Evolutionary conservation across 2,329 filamentous ascomycete species (phyloP).

Genomic region (Meredithiella fracta): DNA sequence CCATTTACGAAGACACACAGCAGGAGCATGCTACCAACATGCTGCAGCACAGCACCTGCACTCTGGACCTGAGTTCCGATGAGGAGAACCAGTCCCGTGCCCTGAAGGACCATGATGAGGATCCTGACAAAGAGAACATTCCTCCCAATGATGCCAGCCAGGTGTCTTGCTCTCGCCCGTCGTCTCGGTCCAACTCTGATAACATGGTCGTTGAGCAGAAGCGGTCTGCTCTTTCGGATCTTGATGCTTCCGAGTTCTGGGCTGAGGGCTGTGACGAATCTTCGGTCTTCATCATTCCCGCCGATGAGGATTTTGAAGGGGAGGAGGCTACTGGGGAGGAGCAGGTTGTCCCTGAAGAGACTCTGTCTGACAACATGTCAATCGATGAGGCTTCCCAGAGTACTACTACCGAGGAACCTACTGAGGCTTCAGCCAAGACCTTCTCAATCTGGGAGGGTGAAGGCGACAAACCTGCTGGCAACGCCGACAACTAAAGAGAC

Average conservation of each 20-base stretch:
- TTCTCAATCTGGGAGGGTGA: conserved; percentile 58
- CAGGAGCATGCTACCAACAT: conserved; percentile 85
- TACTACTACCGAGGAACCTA: conserved; percentile 31
- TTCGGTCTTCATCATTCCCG: conserved; percentile 45
- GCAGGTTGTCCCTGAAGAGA: not conserved
- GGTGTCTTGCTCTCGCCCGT: conserved; percentile 26
- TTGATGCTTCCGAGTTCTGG: conserved; percentile 52
- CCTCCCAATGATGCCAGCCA: conserved; percentile 55
- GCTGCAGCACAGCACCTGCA: conserved; percentile 76
- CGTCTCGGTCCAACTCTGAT: conserved; percentile 24
- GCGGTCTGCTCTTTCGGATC: conserved; percentile 48
- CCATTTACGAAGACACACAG: conserved; percentile 82
- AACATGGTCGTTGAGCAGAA: conserved; percentile 47
- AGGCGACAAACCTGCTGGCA: conserved; percentile 41
- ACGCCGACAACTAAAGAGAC: conserved; percentile 13
- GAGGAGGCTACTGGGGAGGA: not conserved
- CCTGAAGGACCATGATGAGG: conserved; percentile 36
- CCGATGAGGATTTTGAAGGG: conserved; percentile 35
- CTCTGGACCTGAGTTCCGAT: conserved; percentile 78
- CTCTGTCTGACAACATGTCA: not conserved
- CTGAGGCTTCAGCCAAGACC: conserved; percentile 42
- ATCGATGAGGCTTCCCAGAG: conserved; percentile 38
- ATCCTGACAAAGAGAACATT: conserved; percentile 81
- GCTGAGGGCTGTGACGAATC: conserved; percentile 46
- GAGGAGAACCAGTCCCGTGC: conserved; percentile 51